Percentiles rank a stretch among this genome's conserved stretches.
phyloP scores from a whole-genome alignment of 768 basidiomycete species.

The Filobasidium wieringae region DNA sequence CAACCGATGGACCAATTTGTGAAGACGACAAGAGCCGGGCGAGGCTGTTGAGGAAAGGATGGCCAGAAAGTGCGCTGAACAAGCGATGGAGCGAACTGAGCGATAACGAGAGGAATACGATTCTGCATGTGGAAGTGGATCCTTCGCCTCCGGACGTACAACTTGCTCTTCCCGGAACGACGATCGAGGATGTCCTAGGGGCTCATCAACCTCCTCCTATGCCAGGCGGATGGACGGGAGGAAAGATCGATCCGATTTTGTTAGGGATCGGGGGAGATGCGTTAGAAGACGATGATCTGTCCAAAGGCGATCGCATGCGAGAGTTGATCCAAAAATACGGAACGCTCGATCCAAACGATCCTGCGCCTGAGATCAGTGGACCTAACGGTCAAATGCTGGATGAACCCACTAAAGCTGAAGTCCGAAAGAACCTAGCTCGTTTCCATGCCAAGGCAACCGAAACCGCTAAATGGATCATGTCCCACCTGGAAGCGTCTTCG shows the following conservation, averaged over 20 bases:
- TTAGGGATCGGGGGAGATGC: neutral
- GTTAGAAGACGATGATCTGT: neutral
- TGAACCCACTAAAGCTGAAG: neutral
- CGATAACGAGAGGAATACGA: neutral
- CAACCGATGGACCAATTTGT: neutral
- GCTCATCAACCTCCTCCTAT: neutral
- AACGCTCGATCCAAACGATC: neutral
- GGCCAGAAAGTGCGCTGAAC: neutral
- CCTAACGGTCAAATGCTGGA: neutral
- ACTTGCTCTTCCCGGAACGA: too few relatives aligned
- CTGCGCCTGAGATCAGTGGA: neutral
- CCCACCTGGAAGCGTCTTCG: neutral
- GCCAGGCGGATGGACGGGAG: neutral
- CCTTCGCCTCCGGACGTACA: too few relatives aligned
- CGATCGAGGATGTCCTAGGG: neutral
- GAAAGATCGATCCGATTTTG: neutral
- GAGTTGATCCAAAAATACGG: neutral
- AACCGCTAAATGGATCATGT: neutral
- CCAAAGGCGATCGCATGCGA: neutral
- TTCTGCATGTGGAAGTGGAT: neutral
- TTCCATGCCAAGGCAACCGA: conserved; percentile 1
- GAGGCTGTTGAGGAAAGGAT: neutral
- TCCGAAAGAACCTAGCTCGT: neutral
- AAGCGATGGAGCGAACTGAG: neutral
- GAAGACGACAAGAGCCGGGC: neutral